Conservation (phyloP, 192 early-diverging fungal genomes). For the Podila clonocystis region DNA sequence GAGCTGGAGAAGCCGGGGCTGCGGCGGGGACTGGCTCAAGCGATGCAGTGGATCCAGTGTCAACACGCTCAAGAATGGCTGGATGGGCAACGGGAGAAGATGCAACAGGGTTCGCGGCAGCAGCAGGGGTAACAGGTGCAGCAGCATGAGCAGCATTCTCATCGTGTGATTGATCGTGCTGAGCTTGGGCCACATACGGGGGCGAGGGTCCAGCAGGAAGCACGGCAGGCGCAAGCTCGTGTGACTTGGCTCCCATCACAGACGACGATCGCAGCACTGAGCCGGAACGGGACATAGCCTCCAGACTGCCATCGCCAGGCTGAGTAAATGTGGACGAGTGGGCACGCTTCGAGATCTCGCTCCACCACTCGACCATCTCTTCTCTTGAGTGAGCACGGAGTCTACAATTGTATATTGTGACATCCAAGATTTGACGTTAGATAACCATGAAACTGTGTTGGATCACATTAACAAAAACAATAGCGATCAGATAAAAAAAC, state of each 20-base stretch:
- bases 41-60: too few species aligned
- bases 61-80: neutral
- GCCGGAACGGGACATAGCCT: constrained; percentile 26
- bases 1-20: constrained; percentile 7
- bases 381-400: constrained; percentile 36
- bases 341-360: constrained; percentile 37
- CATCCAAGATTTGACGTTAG: too few species aligned
- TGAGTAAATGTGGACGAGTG: constrained; percentile 29
- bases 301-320: constrained; percentile 17
- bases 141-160: constrained; percentile 4
- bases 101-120: neutral
- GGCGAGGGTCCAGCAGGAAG: constrained; percentile 10
- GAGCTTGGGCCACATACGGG: constrained; percentile 16
- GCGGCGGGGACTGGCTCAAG: neutral
- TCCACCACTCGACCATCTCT: constrained; percentile 47
- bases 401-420: constrained; percentile 1
- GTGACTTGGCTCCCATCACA: constrained; percentile 4
- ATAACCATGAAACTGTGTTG: too few species aligned
- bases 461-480: neutral
- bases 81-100: constrained; percentile 1
- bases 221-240: constrained; percentile 1
- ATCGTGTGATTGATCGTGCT: neutral
- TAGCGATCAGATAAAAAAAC: neutral
- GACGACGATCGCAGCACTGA: constrained; percentile 28
- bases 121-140: constrained; percentile 3